Percentiles rank a stretch among this genome's conserved stretches.
Conservation (phyloP, 345 rosid genomes). For the Crucihimalaya himalaica region DNA sequence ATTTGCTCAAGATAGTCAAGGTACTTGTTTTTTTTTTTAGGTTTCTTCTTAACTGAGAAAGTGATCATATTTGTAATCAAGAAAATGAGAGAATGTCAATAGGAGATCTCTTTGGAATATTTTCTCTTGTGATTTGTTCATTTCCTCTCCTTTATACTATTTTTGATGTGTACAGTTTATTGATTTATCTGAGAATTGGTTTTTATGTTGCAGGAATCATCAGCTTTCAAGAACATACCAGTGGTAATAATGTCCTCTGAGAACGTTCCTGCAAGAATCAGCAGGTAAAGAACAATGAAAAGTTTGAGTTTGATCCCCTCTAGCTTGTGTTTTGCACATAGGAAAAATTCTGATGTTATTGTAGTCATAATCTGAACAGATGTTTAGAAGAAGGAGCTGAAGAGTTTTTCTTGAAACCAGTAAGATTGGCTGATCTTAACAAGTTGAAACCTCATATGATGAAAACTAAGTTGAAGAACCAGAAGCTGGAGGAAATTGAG, state of each 20-base stretch:
- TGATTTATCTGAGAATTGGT: not conserved
- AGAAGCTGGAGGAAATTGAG: constrained; percentile 38
- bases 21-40: constrained; percentile 29
- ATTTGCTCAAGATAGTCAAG: constrained; percentile 79
- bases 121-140: constrained; percentile 5
- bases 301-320: constrained; percentile 2
- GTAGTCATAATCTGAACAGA: constrained; percentile 38
- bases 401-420: constrained; percentile 88
- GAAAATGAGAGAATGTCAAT: constrained; percentile 31
- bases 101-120: constrained; percentile 19
- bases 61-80: not conserved
- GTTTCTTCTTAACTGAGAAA: not conserved
- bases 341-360: not conserved
- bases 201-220: constrained; percentile 50
- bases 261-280: constrained; percentile 68
- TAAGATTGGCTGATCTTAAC: constrained; percentile 75
- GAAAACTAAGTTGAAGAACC: constrained; percentile 38
- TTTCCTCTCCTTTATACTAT: not conserved
- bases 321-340: not conserved
- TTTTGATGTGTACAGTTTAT: constrained; percentile 1
- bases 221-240: constrained; percentile 66
- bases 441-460: constrained; percentile 63
- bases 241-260: constrained; percentile 93
- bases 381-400: constrained; percentile 93
- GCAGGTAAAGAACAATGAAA: constrained; percentile 32